A percentile compares a stretch with the other conserved stretches of the same genome.
phyloP scores from a whole-genome alignment of 1,139 yeast genomes.

The Debaryomyces nepalensis region DNA sequence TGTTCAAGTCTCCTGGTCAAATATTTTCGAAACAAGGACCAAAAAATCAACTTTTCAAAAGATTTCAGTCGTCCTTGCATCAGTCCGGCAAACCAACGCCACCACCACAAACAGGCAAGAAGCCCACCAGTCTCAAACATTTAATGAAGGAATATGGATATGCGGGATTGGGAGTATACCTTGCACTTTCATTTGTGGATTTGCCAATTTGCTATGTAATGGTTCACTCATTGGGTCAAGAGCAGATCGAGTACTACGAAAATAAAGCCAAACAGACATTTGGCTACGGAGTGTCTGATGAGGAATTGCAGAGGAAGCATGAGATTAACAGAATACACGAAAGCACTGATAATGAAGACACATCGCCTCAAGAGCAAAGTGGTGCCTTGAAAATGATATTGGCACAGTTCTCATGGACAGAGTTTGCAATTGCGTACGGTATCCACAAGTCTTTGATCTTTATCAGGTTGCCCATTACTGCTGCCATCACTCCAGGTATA shows the following conservation, averaged over 20 bases:
- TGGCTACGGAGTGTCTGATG: constrained; percentile 57
- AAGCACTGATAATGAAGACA: constrained; percentile 20
- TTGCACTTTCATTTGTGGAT: constrained; percentile 72
- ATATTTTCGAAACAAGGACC: constrained; percentile 1
- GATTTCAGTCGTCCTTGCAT: constrained; percentile 28
- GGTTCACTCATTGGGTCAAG: constrained; percentile 88
- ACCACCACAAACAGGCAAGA: constrained; percentile 26
- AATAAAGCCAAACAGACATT: constrained; percentile 60
- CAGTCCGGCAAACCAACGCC: constrained; percentile 13
- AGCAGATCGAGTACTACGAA: constrained; percentile 69
- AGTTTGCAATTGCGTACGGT: constrained; percentile 90
- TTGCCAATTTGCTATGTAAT: constrained; percentile 79
- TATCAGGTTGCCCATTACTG: constrained; percentile 85
- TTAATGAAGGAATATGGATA: constrained; percentile 87
- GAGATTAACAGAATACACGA: constrained; percentile 36
- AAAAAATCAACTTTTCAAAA: constrained; percentile 15
- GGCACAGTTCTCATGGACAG: constrained; percentile 57
- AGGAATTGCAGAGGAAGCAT: constrained; percentile 41
- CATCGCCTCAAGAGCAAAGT: constrained; percentile 14
- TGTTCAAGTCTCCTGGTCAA: constrained; percentile 5
- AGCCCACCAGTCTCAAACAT: constrained; percentile 61
- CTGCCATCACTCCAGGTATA: constrained; percentile 86
- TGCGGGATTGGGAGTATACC: constrained; percentile 85
- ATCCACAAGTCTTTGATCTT: constrained; percentile 85
- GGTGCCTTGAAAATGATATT: constrained; percentile 42